phyloP scores from a whole-genome alignment of 305 asterid genomes.

The Petunia hybrid region DNA sequence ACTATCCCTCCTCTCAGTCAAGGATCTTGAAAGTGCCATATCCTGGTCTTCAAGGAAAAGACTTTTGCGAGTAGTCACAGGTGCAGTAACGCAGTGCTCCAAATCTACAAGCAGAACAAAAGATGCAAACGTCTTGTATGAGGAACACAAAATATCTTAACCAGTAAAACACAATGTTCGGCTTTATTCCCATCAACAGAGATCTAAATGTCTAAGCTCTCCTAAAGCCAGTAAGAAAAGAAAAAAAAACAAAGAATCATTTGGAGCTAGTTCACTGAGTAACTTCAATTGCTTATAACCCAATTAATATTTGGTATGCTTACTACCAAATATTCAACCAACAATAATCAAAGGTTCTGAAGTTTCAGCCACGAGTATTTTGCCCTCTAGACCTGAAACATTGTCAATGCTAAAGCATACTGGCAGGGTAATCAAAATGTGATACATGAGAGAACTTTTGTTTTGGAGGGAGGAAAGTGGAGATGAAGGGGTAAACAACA shows the following conservation, averaged over 20 bases:
- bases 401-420: no score
- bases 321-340: background rate
- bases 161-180: background rate
- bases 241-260: conserved; percentile 1
- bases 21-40: conserved; percentile 61
- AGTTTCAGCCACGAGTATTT: background rate
- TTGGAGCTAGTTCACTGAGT: background rate
- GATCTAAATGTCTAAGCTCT: conserved; percentile 6
- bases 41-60: conserved; percentile 62
- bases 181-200: conserved; percentile 16
- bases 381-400: background rate
- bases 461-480: no score
- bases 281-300: conserved; percentile 7
- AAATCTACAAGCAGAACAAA: conserved; percentile 56
- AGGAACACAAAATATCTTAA: conserved; percentile 3
- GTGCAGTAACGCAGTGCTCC: conserved; percentile 74
- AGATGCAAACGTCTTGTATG: conserved; percentile 26
- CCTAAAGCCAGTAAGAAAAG: background rate
- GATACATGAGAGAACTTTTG: no score
- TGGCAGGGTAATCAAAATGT: no score
- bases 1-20: conserved; percentile 70
- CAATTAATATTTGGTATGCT: background rate
- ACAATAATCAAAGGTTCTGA: background rate
- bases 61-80: conserved; percentile 57
- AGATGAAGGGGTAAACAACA: no score